Evolutionary conservation across 495 filamentous ascomycete genomes (phyloP).

Genomic region (Podospora pseudopauciseta): DNA sequence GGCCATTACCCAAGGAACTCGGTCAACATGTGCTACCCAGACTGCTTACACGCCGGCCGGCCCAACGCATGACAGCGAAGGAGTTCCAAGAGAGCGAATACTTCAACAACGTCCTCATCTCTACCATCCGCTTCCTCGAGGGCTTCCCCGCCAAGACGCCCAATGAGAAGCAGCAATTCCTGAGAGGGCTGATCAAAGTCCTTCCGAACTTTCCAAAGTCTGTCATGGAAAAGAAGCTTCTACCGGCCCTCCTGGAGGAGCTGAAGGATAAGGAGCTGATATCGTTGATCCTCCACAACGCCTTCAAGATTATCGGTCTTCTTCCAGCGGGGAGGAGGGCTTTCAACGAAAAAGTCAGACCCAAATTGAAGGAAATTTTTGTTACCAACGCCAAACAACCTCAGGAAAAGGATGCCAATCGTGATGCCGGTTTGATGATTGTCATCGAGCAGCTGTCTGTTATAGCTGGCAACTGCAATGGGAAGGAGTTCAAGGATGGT

Average conservation of each 20-base stretch:
- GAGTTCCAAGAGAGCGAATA: conserved; percentile 93
- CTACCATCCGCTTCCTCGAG: conserved; percentile 92
- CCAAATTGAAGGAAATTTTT: conserved; percentile 80
- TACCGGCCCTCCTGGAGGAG: conserved; percentile 85
- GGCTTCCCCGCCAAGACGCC: conserved; percentile 84
- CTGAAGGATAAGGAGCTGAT: conserved; percentile 85
- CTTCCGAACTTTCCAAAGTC: conserved; percentile 85
- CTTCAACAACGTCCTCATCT: conserved; percentile 94
- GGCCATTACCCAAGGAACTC: conserved; percentile 75
- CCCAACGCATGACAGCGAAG: conserved; percentile 78
- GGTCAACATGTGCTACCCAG: conserved; percentile 68
- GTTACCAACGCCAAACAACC: conserved; percentile 49
- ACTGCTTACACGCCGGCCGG: conserved; percentile 80
- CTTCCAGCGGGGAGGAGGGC: conserved; percentile 71
- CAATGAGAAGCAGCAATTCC: conserved; percentile 85
- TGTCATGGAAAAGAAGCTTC: conserved; percentile 89
- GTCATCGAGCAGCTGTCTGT: conserved; percentile 75
- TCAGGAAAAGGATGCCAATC: conserved; percentile 72
- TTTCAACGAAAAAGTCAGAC: conserved; percentile 79
- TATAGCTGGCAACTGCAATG: conserved; percentile 74
- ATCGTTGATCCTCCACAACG: conserved; percentile 78
- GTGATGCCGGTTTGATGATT: conserved; percentile 87
- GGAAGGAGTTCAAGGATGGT: conserved; percentile 93
- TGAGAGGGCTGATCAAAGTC: conserved; percentile 82
- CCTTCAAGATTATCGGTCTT: conserved; percentile 78